These are phyloP conservation scores for Neoascochyta sp. DNA, from an alignment of 2,329 filamentous ascomycete species.

Conservation along the genomic window DNA sequence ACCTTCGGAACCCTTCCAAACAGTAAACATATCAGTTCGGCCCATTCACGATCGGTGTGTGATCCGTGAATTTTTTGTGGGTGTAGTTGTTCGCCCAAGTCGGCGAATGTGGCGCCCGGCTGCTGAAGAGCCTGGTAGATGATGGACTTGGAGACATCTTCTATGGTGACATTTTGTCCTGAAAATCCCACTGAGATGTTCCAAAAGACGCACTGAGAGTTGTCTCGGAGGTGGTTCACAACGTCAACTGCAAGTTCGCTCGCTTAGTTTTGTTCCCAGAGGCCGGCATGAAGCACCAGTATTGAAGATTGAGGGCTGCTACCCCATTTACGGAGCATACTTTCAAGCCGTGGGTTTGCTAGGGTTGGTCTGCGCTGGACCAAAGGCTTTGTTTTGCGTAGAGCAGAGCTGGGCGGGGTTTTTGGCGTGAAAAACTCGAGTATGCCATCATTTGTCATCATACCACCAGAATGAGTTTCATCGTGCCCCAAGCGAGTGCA, in stretches of 20 bases:
- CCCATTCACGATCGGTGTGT: constrained; percentile 10
- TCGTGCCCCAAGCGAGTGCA: too few relatives aligned
- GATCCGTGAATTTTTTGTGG: constrained; percentile 2
- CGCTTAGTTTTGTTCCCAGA: constrained; percentile 4
- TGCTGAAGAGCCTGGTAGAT: constrained; percentile 5
- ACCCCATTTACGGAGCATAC: constrained; percentile 1
- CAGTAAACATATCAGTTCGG: constrained; percentile 6
- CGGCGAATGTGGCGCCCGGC: constrained; percentile 1
- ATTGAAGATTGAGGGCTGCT: background rate
- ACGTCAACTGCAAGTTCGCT: constrained; percentile 5
- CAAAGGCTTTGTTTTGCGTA: too few relatives aligned
- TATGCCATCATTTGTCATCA: too few relatives aligned
- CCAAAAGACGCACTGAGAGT: constrained; percentile 5
- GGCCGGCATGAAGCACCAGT: constrained; percentile 2
- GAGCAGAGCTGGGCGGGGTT: too few relatives aligned
- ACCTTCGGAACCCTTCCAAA: constrained; percentile 5
- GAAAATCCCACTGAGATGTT: constrained; percentile 2
- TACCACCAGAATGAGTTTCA: too few relatives aligned
- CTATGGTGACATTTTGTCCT: background rate
- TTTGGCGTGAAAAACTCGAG: too few relatives aligned
- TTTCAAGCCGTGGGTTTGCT: background rate
- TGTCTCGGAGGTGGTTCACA: constrained; percentile 2
- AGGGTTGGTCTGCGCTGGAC: too few relatives aligned
- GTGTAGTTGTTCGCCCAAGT: constrained; percentile 7
- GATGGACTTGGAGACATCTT: constrained; percentile 4